Base-by-base conservation (phyloP, 345 rosid genomes). In the Pistacia integerrima region DNA sequence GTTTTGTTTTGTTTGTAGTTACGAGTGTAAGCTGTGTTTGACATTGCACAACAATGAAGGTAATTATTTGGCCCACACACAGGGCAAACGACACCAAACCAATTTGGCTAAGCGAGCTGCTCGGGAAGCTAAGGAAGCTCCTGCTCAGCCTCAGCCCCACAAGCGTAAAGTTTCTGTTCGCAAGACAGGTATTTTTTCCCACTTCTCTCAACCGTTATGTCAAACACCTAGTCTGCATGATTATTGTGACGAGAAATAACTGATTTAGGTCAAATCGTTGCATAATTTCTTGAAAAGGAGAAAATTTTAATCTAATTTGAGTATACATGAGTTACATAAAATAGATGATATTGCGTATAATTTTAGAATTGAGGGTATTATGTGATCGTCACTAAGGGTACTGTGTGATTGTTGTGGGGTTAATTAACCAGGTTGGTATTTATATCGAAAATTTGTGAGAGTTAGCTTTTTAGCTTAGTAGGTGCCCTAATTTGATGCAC, bases 31-130 rank as follows among this genome's bases (percentile, higher is more conserved):
- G 89, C 90, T 97, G 75, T 94, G 97, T 80, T 80, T 97, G 84
- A 97, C 99, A 48, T 83, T 97, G 56, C 99, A 92, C 86, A 97
- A 97, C 91, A 97, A 97, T 72, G 99, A 97, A 88, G 99, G 99
- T n/a, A 95, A 95, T 84, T 96, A 93, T 82, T 84, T 93, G 93
- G 99, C 98, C 2, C 97, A 96, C 79, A 93, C 98, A 22, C 98
- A 93, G 69, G 99, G 97, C 84, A 93, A 96, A 85, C 90, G 99
- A 64, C 99, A 93, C 76, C 98, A 97, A 81, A 96, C 99, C 67
- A 96, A 96, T 75, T 88, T 96, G 86, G 97, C 97, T 14, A 93
- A 93, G 91, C 76, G 99, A 85, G 99, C 98, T 60, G 95, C 98
- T 5, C 94, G 99, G 2, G 99, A 96, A 88, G 98, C 98, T 0